Evolutionary conservation across 2,329 filamentous ascomycete species (phyloP), one percentile per base, ranked within the genome.

Genomic region (Penicillium sp.): DNA sequence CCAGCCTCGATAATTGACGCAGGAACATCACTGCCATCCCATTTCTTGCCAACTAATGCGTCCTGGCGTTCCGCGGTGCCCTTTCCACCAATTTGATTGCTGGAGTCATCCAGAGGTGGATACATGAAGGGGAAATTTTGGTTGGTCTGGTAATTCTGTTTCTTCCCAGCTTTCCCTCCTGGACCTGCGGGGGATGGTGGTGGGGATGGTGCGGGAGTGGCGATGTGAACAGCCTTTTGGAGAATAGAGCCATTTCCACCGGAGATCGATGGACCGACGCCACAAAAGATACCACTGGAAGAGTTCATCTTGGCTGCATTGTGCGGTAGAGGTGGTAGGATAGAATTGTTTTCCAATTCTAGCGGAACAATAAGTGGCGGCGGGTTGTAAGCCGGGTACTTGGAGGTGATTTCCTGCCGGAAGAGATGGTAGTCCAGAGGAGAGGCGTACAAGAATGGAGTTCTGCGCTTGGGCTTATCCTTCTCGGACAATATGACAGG

Each of bases 101-200:
- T 96, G 23, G 85, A 87, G 58, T 87, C 87, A 72, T 97, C 93
- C 16, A 97, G 78, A 1, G 94, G 94, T 2, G 94, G 94, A 64
- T 99, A 99, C 76, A 99, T 86, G 68, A 99, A 97, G 0, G 94
- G 94, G 61, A 99, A 97, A 69, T 97, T 94, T 66, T 99, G 94
- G 68, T 99, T 99, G 0, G 94, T 99, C 72, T 99, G 94, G 67
- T 99, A 99, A 64, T 97, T 99, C 68, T 99, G 94, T 70, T 99
- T 99, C 79, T 99, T 99, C 0, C 89, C 92, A 48, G 89, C 90
- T 72, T 97, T 99, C 0, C 91, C 91, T 26, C 91, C 84, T 3
- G 84, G 82, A 1, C 84, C 92, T 32, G 88, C 87, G 9, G 94
- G 94, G 1, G 93, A 97, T 1, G 94, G 94, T 0, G 94, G 94